Evolutionary conservation across 805 yeast genomes (phyloP).

Genomic region (Lachancea mirantina): DNA sequence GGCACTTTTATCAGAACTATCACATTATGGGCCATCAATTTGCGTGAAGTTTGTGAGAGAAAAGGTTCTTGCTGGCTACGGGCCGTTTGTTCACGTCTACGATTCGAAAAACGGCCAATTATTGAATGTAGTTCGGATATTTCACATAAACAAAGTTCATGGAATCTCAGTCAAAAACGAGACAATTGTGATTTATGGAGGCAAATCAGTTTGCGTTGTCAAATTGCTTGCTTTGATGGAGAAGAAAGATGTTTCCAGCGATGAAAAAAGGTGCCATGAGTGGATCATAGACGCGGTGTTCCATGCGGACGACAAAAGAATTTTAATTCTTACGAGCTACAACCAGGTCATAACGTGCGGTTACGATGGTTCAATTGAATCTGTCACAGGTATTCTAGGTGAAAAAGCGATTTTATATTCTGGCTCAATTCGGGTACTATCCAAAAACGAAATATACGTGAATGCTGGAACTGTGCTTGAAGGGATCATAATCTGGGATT

Average conservation of each 20-base stretch:
- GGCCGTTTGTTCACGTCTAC: conserved; percentile 56
- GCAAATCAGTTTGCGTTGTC: conserved; percentile 52
- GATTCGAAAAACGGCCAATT: conserved; percentile 36
- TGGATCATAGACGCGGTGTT: conserved; percentile 71
- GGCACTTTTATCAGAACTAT: no score
- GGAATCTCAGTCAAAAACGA: conserved; percentile 46
- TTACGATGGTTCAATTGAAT: conserved; percentile 18
- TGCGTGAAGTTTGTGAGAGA: conserved; percentile 41
- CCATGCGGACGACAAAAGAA: conserved; percentile 29
- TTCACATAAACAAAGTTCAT: conserved; percentile 74
- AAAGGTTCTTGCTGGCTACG: conserved; percentile 57
- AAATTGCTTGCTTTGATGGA: conserved; percentile 27
- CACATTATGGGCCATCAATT: conserved; percentile 61
- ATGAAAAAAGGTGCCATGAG: conserved; percentile 57
- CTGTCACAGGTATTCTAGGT: conserved; percentile 37
- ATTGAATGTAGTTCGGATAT: conserved; percentile 39
- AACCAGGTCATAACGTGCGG: conserved; percentile 42
- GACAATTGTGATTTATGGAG: conserved; percentile 53
- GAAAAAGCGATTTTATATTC: conserved; percentile 85
- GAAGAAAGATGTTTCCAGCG: conserved; percentile 11
- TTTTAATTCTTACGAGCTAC: conserved; percentile 70
- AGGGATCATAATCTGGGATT: conserved; percentile 77
- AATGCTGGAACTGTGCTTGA: conserved; percentile 94
- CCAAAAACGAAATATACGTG: conserved; percentile 40
- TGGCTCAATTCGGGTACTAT: conserved; percentile 56